Conservation (phyloP, 163 green algal genomes). For the Scenedesmus sp. region DNA sequence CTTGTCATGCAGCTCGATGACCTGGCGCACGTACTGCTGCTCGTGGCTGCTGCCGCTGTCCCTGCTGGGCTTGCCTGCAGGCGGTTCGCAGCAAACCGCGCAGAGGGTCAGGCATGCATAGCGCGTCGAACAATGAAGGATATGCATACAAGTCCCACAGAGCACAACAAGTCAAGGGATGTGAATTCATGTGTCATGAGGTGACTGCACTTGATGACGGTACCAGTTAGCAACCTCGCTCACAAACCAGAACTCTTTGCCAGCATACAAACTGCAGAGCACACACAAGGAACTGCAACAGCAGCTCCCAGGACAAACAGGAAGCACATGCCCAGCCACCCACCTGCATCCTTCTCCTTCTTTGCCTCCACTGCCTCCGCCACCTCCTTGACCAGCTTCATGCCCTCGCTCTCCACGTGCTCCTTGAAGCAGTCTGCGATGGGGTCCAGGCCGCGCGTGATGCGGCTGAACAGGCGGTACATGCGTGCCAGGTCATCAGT, state of each 20-base stretch:
- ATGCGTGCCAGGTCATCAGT: slow-evolving; percentile 95
- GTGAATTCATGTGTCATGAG: too few species aligned
- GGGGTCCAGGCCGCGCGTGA: slow-evolving; percentile 89
- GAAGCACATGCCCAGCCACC: neutral
- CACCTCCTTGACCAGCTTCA: slow-evolving; percentile 85
- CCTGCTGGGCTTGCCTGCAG: slow-evolving; percentile 72
- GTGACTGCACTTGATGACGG: too few species aligned
- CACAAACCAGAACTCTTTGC: too few species aligned
- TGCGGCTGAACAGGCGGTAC: slow-evolving; percentile 96
- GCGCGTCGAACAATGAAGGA: too few species aligned
- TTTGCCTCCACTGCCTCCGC: slow-evolving; percentile 80
- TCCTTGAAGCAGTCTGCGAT: slow-evolving; percentile 90
- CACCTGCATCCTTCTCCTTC: slow-evolving; percentile 77
- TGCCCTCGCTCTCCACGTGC: slow-evolving; percentile 94
- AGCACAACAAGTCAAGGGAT: too few species aligned
- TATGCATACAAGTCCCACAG: too few species aligned
- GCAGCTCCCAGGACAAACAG: too few species aligned
- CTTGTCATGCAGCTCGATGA: slow-evolving; percentile 98
- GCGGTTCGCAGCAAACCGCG: too few species aligned
- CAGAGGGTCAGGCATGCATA: too few species aligned
- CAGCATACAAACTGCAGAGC: too few species aligned
- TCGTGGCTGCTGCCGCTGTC: slow-evolving; percentile 75
- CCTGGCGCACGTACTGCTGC: slow-evolving; percentile 90
- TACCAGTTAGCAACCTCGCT: too few species aligned
- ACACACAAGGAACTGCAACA: too few species aligned